A percentile compares a stretch with the other conserved stretches of the same genome.
Conservation (phyloP, 495 filamentous ascomycete species). For the Acidomyces sp. region DNA sequence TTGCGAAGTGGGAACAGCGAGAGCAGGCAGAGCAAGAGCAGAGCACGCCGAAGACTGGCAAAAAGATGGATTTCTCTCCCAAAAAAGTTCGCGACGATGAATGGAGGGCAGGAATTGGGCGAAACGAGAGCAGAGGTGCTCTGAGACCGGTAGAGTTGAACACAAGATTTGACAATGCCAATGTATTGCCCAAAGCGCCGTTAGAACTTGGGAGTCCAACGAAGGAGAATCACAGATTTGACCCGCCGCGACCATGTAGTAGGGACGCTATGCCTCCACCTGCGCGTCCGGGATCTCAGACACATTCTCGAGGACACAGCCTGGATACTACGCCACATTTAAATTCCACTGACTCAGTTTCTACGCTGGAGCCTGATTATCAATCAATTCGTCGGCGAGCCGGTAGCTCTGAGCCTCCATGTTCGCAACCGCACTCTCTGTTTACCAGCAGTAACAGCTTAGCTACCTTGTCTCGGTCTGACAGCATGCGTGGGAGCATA, state of each 20-base stretch:
- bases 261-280: too few species aligned
- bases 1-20: slow-evolving; percentile 21
- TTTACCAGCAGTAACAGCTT: slow-evolving; percentile 11
- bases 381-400: too few species aligned
- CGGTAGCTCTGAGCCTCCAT: too few species aligned
- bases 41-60: not conserved
- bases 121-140: slow-evolving; percentile 15
- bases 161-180: slow-evolving; percentile 9
- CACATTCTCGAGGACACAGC: slow-evolving; percentile 1
- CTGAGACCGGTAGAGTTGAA: slow-evolving; percentile 18
- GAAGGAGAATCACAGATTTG: too few species aligned
- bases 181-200: not conserved
- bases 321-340: slow-evolving; percentile 2
- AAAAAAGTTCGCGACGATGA: slow-evolving; percentile 19
- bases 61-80: slow-evolving; percentile 17
- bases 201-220: not conserved
- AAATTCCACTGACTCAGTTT: not conserved
- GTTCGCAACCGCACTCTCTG: slow-evolving; percentile 2
- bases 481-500: slow-evolving; percentile 25
- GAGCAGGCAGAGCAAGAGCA: slow-evolving; percentile 14
- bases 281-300: too few species aligned
- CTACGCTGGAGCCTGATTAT: slow-evolving; percentile 6
- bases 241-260: too few species aligned
- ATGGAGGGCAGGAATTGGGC: slow-evolving; percentile 16
- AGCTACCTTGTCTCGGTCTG: slow-evolving; percentile 23